phyloP scores from a whole-genome alignment of 1,139 yeast species.

The Geotrichum candidum region DNA sequence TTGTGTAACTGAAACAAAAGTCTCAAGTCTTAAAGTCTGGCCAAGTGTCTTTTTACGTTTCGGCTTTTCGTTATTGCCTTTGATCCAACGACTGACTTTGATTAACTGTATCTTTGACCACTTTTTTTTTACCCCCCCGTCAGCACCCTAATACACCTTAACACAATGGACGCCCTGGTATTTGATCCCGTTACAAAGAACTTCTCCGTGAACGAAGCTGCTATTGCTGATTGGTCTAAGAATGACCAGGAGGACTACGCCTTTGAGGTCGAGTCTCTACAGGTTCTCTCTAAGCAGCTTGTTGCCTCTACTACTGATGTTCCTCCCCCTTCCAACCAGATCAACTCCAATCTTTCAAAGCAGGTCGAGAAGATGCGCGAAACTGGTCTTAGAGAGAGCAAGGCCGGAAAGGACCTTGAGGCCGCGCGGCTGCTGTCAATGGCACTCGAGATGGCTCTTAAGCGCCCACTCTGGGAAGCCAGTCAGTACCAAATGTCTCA shows the following conservation, averaged over 20 bases:
- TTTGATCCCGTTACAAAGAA: constrained; percentile 14
- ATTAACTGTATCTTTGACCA: background rate
- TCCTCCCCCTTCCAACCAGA: constrained; percentile 56
- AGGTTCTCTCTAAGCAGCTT: constrained; percentile 55
- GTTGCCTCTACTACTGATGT: constrained; percentile 58
- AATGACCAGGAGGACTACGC: constrained; percentile 6
- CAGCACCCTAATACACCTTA: background rate
- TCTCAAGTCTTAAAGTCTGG: background rate
- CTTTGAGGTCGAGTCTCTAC: constrained; percentile 54
- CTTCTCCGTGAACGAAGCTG: constrained; percentile 3
- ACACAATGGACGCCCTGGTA: constrained; percentile 5
- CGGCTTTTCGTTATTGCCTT: background rate
- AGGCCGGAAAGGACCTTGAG: constrained; percentile 57
- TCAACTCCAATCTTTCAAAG: constrained; percentile 41
- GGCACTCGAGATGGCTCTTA: constrained; percentile 75
- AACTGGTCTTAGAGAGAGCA: constrained; percentile 60
- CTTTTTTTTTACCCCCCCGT: background rate
- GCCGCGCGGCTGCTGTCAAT: constrained; percentile 67
- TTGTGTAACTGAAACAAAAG: background rate
- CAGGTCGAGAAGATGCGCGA: constrained; percentile 71
- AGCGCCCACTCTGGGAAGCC: constrained; percentile 82
- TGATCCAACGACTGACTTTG: background rate
- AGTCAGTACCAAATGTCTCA: constrained; percentile 78
- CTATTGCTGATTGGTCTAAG: background rate
- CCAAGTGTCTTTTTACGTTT: background rate